These are phyloP conservation scores for Macrotyloma uniflorum DNA, from an alignment of 306 rosid species.

Conservation along the genomic window DNA sequence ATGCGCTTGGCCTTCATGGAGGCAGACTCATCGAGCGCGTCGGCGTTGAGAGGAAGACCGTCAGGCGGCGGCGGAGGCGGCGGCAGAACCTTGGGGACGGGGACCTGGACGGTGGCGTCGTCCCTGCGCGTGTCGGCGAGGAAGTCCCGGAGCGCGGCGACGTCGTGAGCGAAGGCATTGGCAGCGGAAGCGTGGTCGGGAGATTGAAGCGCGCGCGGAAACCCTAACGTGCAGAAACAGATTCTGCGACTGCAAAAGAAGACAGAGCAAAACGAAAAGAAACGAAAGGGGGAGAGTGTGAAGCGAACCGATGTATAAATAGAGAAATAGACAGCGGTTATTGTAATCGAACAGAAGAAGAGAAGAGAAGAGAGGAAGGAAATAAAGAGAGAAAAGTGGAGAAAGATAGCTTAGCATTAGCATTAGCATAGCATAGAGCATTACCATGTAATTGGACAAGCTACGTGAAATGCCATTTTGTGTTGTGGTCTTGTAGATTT, in stretches of 20 bases:
- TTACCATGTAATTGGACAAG: conserved; percentile 56
- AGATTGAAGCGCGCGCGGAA: conserved; percentile 34
- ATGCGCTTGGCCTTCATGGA: conserved; percentile 85
- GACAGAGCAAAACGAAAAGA: neutral
- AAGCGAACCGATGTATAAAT: neutral
- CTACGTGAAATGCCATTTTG: conserved; percentile 54
- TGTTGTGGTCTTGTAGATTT: conserved; percentile 37
- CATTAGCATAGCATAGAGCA: neutral
- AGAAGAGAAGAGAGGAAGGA: neutral
- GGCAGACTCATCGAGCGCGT: conserved; percentile 60
- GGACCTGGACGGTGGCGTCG: conserved; percentile 61
- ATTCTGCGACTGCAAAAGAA: conserved; percentile 42
- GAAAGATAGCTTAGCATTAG: neutral
- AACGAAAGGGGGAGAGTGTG: neutral
- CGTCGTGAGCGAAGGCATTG: conserved; percentile 54
- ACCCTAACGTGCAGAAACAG: conserved; percentile 51
- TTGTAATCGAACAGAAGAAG: neutral
- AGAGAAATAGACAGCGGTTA: neutral
- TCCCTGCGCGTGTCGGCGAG: conserved; percentile 47
- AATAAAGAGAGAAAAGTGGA: neutral
- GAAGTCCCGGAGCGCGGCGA: conserved; percentile 56
- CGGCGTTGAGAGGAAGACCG: conserved; percentile 36
- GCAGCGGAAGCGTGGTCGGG: neutral
- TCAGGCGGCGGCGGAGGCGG: conserved; percentile 79
- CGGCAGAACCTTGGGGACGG: conserved; percentile 75